Evolutionary conservation across 192 early-diverging fungal species (phyloP).

Genomic region (Paraglomus brasilianum): DNA sequence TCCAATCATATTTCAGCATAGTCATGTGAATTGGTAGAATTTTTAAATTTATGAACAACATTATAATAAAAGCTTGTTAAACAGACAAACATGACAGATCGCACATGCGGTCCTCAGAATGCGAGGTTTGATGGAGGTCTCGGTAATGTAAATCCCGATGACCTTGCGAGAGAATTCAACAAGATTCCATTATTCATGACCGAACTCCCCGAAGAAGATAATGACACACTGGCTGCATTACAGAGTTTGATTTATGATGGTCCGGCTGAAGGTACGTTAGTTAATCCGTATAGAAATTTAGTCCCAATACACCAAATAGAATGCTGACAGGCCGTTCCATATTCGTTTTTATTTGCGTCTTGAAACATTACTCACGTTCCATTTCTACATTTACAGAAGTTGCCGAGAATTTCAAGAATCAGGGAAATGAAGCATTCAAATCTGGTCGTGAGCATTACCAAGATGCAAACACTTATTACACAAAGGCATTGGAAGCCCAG

Average conservation of each 20-base stretch:
- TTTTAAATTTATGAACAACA: too few species aligned
- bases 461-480: slow-evolving; percentile 85
- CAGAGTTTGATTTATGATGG: slow-evolving; percentile 89
- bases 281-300: neutral
- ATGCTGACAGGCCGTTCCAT: neutral
- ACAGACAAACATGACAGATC: too few species aligned
- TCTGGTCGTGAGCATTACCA: slow-evolving; percentile 61
- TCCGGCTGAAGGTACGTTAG: slow-evolving; percentile 77
- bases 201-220: slow-evolving; percentile 61
- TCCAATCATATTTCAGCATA: too few species aligned
- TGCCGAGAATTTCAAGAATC: slow-evolving; percentile 91
- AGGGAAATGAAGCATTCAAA: slow-evolving; percentile 93
- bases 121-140: neutral
- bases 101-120: too few species aligned
- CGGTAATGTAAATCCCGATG: slow-evolving; percentile 1
- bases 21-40: too few species aligned
- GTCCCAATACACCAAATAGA: neutral
- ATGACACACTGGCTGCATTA: slow-evolving; percentile 80
- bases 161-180: slow-evolving; percentile 60
- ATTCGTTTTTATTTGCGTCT: neutral
- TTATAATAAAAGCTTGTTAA: too few species aligned
- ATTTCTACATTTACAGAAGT: slow-evolving; percentile 48
- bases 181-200: slow-evolving; percentile 97
- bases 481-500: slow-evolving; percentile 74
- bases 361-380: neutral